Percentiles rank a stretch among this genome's conserved stretches.
Conservation (phyloP, 257 asterid species). For the Solanum gandarillasii region DNA sequence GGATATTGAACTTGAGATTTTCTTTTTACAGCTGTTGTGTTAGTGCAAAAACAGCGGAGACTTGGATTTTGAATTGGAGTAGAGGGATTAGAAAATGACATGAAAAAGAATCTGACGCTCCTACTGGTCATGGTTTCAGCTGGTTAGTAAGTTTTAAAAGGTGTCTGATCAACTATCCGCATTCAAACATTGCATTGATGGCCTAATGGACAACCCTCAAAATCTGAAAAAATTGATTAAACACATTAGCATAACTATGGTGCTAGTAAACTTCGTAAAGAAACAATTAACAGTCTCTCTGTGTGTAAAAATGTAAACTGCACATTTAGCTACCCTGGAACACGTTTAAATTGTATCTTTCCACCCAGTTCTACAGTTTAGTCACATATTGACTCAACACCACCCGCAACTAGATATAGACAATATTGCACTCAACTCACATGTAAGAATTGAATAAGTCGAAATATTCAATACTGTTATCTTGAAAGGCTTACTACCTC, state of each 20-base stretch:
- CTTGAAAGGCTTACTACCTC: background rate
- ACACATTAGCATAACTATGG: background rate
- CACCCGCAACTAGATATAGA: background rate
- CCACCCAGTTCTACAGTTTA: background rate
- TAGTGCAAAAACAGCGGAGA: constrained; percentile 1
- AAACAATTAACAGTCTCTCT: background rate
- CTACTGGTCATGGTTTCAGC: constrained; percentile 13
- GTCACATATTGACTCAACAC: background rate
- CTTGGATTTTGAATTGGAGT: background rate
- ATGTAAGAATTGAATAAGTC: background rate
- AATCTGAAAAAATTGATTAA: background rate
- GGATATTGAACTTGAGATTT: constrained; percentile 9
- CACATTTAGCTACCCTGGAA: background rate
- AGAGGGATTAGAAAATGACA: background rate
- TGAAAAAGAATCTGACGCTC: background rate
- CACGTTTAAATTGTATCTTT: background rate
- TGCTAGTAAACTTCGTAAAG: background rate
- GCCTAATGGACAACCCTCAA: background rate
- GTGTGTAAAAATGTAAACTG: background rate
- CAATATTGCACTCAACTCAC: background rate
- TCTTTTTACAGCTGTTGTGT: background rate
- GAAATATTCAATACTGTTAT: background rate
- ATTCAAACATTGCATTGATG: background rate
- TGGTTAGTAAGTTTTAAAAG: background rate
- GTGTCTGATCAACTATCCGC: background rate